These are phyloP conservation scores for Lotus japonicus DNA, from an alignment of 306 rosid species.

Conservation along the genomic window DNA sequence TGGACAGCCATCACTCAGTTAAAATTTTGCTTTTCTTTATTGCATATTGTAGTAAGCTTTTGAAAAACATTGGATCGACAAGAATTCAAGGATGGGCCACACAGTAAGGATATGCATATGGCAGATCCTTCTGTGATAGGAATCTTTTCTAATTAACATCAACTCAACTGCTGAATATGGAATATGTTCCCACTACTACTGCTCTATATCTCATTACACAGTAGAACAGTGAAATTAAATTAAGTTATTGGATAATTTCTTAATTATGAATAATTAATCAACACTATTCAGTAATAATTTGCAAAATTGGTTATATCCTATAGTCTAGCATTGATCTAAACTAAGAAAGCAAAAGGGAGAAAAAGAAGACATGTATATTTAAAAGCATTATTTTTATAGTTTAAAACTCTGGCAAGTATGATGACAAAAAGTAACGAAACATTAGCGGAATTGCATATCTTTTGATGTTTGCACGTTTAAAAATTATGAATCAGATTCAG, in stretches of 20 bases:
- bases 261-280: background rate
- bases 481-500: background rate
- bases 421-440: background rate
- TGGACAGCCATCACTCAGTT: background rate
- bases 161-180: conserved; percentile 30
- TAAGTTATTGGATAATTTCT: background rate
- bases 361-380: background rate
- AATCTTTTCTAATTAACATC: conserved; percentile 37
- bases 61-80: conserved; percentile 47
- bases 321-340: background rate
- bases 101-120: conserved; percentile 25
- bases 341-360: background rate
- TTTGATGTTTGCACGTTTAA: background rate
- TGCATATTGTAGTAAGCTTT: conserved; percentile 14
- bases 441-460: background rate
- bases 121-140: conserved; percentile 39
- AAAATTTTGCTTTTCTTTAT: background rate
- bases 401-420: too few species aligned
- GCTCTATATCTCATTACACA: conserved; percentile 7
- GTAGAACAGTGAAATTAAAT: conserved; percentile 12
- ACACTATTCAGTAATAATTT: too few species aligned
- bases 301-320: too few species aligned
- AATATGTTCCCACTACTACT: conserved; percentile 25
- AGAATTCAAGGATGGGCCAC: conserved; percentile 70
- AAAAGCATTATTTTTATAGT: too few species aligned